Conservation (phyloP, 2,329 filamentous ascomycete genomes). For the Decorospora gaudefroyi region DNA sequence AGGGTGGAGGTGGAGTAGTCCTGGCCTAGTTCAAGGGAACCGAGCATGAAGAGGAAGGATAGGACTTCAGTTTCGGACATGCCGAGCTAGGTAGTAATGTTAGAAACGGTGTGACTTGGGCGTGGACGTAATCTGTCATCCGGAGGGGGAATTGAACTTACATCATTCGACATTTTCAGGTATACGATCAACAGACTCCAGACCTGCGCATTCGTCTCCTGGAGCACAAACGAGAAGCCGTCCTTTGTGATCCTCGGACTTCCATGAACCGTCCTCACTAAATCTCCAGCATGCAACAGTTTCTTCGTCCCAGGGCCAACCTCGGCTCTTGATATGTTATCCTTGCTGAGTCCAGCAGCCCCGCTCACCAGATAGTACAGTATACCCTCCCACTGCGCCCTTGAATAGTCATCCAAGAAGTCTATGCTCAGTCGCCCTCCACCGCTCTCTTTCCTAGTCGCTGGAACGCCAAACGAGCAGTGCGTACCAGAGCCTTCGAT, state of each 20-base stretch:
- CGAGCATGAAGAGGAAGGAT: constrained; percentile 93
- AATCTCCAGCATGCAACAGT: constrained; percentile 76
- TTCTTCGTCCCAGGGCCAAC: constrained; percentile 72
- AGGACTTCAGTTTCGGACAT: constrained; percentile 93
- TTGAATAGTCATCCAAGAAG: constrained; percentile 83
- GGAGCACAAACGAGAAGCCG: constrained; percentile 91
- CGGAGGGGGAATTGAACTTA: constrained; percentile 32
- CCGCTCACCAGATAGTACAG: constrained; percentile 91
- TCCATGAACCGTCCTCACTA: constrained; percentile 67
- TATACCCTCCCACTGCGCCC: constrained; percentile 92
- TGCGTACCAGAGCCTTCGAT: constrained; percentile 85
- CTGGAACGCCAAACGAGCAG: constrained; percentile 88
- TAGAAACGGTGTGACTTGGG: constrained; percentile 1
- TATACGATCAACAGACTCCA: constrained; percentile 95
- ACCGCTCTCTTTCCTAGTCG: constrained; percentile 63
- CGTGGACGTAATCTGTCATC: too few relatives aligned
- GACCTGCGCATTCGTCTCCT: constrained; percentile 94
- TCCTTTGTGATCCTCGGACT: constrained; percentile 81
- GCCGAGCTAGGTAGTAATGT: constrained; percentile 54
- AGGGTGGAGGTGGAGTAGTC: constrained; percentile 87
- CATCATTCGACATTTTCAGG: constrained; percentile 77
- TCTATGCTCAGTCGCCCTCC: constrained; percentile 67
- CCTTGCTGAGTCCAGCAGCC: constrained; percentile 54
- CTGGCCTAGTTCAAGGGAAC: constrained; percentile 86
- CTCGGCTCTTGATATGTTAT: constrained; percentile 54